Evolutionary conservation across 2,329 filamentous ascomycete species (phyloP).

Genomic region (Trichoderma sp.): DNA sequence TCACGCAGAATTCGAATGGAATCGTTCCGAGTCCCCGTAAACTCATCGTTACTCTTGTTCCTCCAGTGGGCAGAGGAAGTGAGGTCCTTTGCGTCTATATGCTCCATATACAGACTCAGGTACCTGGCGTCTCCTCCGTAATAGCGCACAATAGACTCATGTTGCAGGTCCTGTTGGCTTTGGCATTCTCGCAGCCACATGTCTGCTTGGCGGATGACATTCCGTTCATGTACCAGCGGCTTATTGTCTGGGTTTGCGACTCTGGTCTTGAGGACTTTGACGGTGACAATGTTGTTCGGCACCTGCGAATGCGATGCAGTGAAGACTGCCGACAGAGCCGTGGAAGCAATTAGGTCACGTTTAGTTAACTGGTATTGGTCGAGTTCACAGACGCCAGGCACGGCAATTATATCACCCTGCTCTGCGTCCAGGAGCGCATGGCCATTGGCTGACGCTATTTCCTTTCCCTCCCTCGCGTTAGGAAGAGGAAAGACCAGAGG

Average conservation of each 20-base stretch:
- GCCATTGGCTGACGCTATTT: conserved; percentile 50
- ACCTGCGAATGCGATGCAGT: conserved; percentile 58
- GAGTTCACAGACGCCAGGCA: conserved; percentile 55
- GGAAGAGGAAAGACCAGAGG: conserved; percentile 58
- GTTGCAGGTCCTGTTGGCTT: conserved; percentile 58
- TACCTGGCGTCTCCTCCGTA: conserved; percentile 64
- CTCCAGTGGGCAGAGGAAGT: conserved; percentile 56
- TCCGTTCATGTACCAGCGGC: conserved; percentile 55
- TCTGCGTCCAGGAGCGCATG: conserved; percentile 58
- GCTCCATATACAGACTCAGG: conserved; percentile 64
- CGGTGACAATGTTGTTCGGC: conserved; percentile 59
- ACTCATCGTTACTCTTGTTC: conserved; percentile 51
- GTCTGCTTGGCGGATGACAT: conserved; percentile 62
- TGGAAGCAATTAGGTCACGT: conserved; percentile 59
- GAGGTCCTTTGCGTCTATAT: conserved; percentile 61
- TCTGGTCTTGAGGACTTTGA: conserved; percentile 63
- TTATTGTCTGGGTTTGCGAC: conserved; percentile 47
- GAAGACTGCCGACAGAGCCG: conserved; percentile 59
- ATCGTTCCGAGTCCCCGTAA: conserved; percentile 54
- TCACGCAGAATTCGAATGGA: conserved; percentile 58
- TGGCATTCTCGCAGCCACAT: conserved; percentile 63
- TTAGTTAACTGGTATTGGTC: conserved; percentile 61
- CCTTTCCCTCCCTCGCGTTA: conserved; percentile 51
- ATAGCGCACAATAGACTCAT: conserved; percentile 61
- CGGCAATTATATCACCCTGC: conserved; percentile 52